Base-by-base conservation (phyloP, 495 filamentous ascomycete species). In the Podospora pseudocomata region DNA sequence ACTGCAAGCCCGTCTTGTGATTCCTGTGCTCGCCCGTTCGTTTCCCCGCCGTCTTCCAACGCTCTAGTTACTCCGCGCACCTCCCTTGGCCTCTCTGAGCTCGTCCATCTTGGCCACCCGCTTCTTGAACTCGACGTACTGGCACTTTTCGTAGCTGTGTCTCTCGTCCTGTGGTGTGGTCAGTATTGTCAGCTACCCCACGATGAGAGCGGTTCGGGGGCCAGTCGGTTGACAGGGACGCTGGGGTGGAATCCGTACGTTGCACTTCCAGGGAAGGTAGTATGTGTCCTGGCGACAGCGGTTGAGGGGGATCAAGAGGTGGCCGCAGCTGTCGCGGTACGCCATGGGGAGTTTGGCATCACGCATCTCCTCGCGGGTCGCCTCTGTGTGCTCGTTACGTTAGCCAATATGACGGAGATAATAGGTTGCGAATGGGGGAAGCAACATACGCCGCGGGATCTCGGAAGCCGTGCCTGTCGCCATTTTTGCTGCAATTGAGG, bases 81-180 rank as follows among this genome's bases (percentile, higher is more conserved):
- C 92, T 34, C 84, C 90, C 87, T 96, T 98, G 49, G 90, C 88
- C 60, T 86, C 93, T 72, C 93, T 86, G 67, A 99, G 82, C 84
- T 99, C 95, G 74, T 97, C 88, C 96, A 99, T 99, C 88, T 96
- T 97, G 67, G 91, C 91, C 67, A 99, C 95, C 39, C 95, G 90
- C 86, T 93, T 93, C 89, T 96, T 97, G 86, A 99, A 99, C 77
- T 97, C 95, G 55, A 89, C 90, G 83, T 99, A 99, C 75, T 99
- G 95, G 88, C 95, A 99, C 79, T 97, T 98, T 76, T 99, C 95
- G 83, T 99, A 99, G 74, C 86, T 89, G 80, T 99, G 95, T 84
- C 95, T 85, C 85, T 99, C 95, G 76, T 91, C 86, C 95, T 97
- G 73, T 64, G 61, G 49, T 1, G 49, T 56, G 19, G 19, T 65